phyloP scores from a whole-genome alignment of 148 eudicot genomes.

The Linanthus parryae region DNA sequence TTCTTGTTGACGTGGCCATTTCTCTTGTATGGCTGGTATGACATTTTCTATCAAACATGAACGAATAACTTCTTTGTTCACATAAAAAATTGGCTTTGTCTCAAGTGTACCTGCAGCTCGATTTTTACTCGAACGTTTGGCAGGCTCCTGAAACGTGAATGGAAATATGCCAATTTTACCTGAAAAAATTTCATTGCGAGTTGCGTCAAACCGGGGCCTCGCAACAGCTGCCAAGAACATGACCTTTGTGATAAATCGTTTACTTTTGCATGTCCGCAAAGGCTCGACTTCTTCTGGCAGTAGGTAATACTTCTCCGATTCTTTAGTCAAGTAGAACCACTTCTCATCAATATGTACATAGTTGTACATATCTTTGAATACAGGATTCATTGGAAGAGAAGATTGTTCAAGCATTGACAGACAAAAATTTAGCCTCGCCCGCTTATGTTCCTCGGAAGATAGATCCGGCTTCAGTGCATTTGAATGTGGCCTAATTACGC shows the following conservation, averaged over 20 bases:
- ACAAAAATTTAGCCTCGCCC: slow-evolving; percentile 4
- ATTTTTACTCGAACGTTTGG: slow-evolving; percentile 19
- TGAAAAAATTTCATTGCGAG: slow-evolving; percentile 3
- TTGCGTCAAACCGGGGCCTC: slow-evolving; percentile 15
- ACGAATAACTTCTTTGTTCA: not conserved
- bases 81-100: slow-evolving; percentile 16
- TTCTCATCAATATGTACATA: slow-evolving; percentile 3
- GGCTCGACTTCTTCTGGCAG: not conserved
- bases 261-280: slow-evolving; percentile 3
- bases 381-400: not conserved
- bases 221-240: slow-evolving; percentile 26
- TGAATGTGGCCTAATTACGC: not conserved
- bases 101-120: slow-evolving; percentile 17
- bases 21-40: slow-evolving; percentile 11
- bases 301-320: not conserved
- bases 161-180: slow-evolving; percentile 25
- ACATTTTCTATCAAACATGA: slow-evolving; percentile 18
- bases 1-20: too few species aligned
- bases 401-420: slow-evolving; percentile 6
- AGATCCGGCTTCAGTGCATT: slow-evolving; percentile 6
- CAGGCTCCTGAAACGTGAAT: slow-evolving; percentile 3
- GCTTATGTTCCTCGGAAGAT: slow-evolving; percentile 4
- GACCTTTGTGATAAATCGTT: slow-evolving; percentile 16
- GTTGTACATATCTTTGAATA: slow-evolving; percentile 4
- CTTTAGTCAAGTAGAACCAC: slow-evolving; percentile 15